Base-by-base conservation (phyloP, 2,329 filamentous ascomycete species). In the Colletotrichum eremochloae region DNA sequence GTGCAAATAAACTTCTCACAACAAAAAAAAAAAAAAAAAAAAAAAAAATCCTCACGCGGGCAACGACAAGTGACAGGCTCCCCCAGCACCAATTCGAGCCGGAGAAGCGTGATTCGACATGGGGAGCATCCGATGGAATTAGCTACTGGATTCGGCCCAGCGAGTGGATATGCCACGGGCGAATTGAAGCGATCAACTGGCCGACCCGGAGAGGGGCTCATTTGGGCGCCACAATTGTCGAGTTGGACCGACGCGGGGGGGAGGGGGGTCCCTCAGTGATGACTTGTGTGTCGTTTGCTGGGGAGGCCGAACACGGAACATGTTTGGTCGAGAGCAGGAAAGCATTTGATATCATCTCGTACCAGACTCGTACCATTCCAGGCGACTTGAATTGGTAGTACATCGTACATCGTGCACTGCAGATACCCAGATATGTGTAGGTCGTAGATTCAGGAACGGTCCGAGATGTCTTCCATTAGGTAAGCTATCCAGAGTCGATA, bases 21-120 rank as follows among this genome's bases (percentile, higher is more conserved):
- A 11, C 18, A 12, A 15, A 14, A 42, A 2, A 15, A 5, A 15
- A 3, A 1, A 38, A 15, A 2, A 62, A 40, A 2, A 29, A 53
- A 48, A 67, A 62, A 70, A 57, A 46, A 56, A 52, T n/a, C 65
- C 68, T 56, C 67, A 55, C 55, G 57, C 68, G 38, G 57, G 33
- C 48, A 42, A 71, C 38, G 20, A 42, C 46, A 63, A 60, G 42
- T 31, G 55, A 18, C 40, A 57, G 36, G 55, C 33, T 36, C 29
- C 29, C 48, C 48, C 12, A 46, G 44, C 44, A 18, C 48, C 24
- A n/a, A 2, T 12, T 52, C 38, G 36, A 15, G 36, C 24, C 5
- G 58, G 58, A 63, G 31, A 18, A 60, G 65, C 65, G 29, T 68
- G 68, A 57, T 71, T 68, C 38, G 60, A 63, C 58, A 46, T 36